Base-by-base conservation (phyloP, 192 early-diverging fungal genomes). In the Oehlia diaphana region DNA sequence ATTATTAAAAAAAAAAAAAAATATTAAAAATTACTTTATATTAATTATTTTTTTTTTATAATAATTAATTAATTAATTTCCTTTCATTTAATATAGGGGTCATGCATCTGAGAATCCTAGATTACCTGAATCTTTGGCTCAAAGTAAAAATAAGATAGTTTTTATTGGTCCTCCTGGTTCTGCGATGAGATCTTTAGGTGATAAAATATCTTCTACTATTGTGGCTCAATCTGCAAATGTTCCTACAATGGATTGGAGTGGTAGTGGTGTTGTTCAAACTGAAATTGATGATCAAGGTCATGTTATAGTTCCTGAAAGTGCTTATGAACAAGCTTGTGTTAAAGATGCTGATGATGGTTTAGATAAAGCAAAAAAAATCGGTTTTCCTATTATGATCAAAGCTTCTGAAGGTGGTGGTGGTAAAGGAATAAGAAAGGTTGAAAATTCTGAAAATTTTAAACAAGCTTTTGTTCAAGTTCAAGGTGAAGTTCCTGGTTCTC, bases 171-270 rank as follows among this genome's bases (percentile, higher is more conserved):
- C 98, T 37, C 97, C 98, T 3, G 91, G 95, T 9, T 94, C 93
- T 14, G 96, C 98, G 50, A 99, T 99, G 98, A 92, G 98, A 65
- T 93, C 96, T n/a, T 87, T 99, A 47, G 98, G 98, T 78, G 98
- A 99, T 87, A 99, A 99, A 85, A 99, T 99, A 81, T 97, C 98
- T 19, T 99, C 98, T 35, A 98, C 98, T 7, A 98, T 99, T 79
- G 98, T 99, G 33, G 98, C 98, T 26, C 98, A 99, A 88, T 93
- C 92, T 76, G 98, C 98, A 53, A 84, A 98, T 62, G 96, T 99
- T 37, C 98, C 98, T 65, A 98, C 96, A 61, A 95, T 98, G 89
- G 91, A 91, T 65, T 99, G 98, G 98, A 93, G 91, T 83, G 98
- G 98, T 76, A 88, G 91, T 73, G 96, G 95, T 16, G 90, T 99